Conservation (phyloP, 2,329 filamentous ascomycete species). For the Talaromyces amestolkiae region DNA sequence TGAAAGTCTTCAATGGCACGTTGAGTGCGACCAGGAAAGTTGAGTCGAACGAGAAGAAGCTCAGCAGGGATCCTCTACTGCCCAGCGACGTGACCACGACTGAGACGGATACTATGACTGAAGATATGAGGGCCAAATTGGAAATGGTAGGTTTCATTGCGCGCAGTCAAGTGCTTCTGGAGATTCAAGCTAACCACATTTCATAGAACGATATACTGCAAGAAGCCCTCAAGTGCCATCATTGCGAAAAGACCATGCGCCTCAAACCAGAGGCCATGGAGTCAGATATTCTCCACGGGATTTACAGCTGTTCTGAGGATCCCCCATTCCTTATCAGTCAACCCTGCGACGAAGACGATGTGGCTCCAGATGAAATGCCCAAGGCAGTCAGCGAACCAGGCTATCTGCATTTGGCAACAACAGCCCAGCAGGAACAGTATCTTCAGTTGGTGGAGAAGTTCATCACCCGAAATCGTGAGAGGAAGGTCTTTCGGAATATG, state of each 20-base stretch:
- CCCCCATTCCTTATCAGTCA: constrained; percentile 17
- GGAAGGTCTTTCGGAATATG: constrained; percentile 18
- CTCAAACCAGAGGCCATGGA: constrained; percentile 16
- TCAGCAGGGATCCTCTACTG: not conserved
- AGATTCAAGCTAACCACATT: not conserved
- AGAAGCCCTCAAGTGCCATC: constrained; percentile 19
- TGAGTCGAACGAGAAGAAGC: constrained; percentile 7
- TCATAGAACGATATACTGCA: constrained; percentile 24
- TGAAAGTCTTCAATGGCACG: constrained; percentile 18
- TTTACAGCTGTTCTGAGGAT: constrained; percentile 14
- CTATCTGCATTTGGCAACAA: constrained; percentile 16
- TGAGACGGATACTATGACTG: not conserved
- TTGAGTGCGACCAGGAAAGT: constrained; percentile 16
- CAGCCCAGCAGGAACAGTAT: constrained; percentile 17
- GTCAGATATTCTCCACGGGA: constrained; percentile 18
- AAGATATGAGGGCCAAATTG: constrained; percentile 4
- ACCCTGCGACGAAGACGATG: constrained; percentile 10
- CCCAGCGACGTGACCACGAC: not conserved
- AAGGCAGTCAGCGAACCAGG: constrained; percentile 11
- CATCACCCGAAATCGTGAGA: constrained; percentile 17
- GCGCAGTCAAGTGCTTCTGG: not conserved
- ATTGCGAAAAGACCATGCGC: constrained; percentile 18
- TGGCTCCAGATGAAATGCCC: constrained; percentile 17
- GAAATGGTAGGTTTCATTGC: constrained; percentile 21
- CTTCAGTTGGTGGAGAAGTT: constrained; percentile 1